Evolutionary conservation across 495 filamentous ascomycete species (phyloP).

Genomic region (Xylaria longipes): DNA sequence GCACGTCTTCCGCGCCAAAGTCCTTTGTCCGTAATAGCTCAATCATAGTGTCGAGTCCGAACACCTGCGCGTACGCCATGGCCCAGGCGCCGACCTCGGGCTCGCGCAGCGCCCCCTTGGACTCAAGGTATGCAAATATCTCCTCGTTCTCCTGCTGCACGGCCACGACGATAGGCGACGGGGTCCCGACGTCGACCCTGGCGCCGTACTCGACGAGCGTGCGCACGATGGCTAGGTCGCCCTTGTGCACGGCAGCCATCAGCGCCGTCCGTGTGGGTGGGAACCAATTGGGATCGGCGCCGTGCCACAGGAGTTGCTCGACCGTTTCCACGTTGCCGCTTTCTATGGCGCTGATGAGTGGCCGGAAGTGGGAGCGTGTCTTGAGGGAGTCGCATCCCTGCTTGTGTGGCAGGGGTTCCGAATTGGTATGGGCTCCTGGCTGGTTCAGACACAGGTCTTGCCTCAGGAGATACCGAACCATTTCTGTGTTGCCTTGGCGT

Average conservation of each 20-base stretch:
- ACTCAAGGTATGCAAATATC: constrained; percentile 20
- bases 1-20: constrained; percentile 11
- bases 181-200: constrained; percentile 31
- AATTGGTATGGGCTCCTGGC: constrained; percentile 13
- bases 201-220: constrained; percentile 42
- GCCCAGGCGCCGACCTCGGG: constrained; percentile 29
- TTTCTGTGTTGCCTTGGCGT: constrained; percentile 27
- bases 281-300: constrained; percentile 32
- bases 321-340: constrained; percentile 27
- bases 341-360: constrained; percentile 28
- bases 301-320: constrained; percentile 24
- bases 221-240: constrained; percentile 40
- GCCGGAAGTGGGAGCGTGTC: constrained; percentile 18
- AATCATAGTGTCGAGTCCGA: constrained; percentile 29
- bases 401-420: constrained; percentile 12
- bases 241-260: constrained; percentile 40
- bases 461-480: constrained; percentile 23
- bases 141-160: constrained; percentile 27
- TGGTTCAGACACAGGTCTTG: constrained; percentile 25
- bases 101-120: constrained; percentile 17
- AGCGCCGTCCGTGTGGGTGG: constrained; percentile 40
- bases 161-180: constrained; percentile 26
- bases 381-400: constrained; percentile 19
- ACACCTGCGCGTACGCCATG: constrained; percentile 30
- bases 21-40: constrained; percentile 17